phyloP scores from a whole-genome alignment of 345 rosid genomes.

The Acer negundo region DNA sequence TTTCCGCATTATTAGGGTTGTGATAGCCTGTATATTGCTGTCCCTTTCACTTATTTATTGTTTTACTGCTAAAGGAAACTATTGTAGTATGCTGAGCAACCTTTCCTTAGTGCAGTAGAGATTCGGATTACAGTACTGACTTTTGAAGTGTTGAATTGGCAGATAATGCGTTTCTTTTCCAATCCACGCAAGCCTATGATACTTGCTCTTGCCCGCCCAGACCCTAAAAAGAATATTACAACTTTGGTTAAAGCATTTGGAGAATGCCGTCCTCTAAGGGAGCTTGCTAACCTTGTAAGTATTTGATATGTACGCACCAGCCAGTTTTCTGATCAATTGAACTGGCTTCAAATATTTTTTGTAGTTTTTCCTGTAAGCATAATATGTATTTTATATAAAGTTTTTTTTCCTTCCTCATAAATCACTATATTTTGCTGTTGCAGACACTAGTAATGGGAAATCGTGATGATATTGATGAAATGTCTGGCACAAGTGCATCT shows the following conservation, averaged over 20 bases:
- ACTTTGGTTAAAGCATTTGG: constrained; percentile 88
- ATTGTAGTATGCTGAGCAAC: background rate
- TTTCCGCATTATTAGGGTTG: background rate
- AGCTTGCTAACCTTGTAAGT: constrained; percentile 78
- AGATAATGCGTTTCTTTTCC: constrained; percentile 84
- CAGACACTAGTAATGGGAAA: constrained; percentile 88
- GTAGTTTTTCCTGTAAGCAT: background rate
- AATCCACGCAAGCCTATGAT: constrained; percentile 84
- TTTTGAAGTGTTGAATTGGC: constrained; percentile 26
- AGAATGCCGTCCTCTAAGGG: constrained; percentile 70
- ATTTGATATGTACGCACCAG: constrained; percentile 7
- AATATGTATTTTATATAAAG: background rate
- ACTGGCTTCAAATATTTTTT: background rate
- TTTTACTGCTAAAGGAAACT: background rate
- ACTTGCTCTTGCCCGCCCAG: constrained; percentile 86
- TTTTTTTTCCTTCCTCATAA: background rate
- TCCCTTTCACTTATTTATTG: background rate
- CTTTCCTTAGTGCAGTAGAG: background rate
- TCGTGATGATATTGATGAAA: constrained; percentile 72
- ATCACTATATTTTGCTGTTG: constrained; percentile 13
- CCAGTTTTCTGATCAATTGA: background rate
- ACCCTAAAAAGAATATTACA: constrained; percentile 82
- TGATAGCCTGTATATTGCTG: background rate
- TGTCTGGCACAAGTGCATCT: constrained; percentile 64
- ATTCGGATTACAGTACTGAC: constrained; percentile 14